Base-by-base conservation (phyloP, 192 early-diverging fungal genomes). In the Coemansia sp. region DNA sequence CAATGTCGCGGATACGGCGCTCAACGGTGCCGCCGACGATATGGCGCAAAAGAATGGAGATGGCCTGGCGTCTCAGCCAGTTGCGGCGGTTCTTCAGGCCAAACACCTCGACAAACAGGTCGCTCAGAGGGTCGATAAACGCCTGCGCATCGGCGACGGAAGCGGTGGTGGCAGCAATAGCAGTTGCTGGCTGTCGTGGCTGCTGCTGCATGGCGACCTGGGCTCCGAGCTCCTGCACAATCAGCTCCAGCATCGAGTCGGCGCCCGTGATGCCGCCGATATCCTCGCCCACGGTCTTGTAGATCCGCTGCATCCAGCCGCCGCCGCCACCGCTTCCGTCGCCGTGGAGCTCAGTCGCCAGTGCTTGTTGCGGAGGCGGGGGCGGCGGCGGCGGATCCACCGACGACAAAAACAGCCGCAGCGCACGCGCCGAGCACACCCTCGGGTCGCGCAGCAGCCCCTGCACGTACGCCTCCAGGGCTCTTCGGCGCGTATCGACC, bases 41-140 rank as follows among this genome's bases (percentile, higher is more conserved):
- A 41, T 95, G 92, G 32, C 96, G 92, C 41, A 98, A 70, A 0
- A 96, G 85, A 12, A 96, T 87, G 2, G 89, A 89, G 12, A 98
- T 87, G 4, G 96, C 94, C 60, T 95, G 90, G 60, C 92, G 83
- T 7, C 95, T 86, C 32, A 96, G 77, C 92, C 92, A 97, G 71
- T 96, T 97, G 70, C 89, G 91, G 39, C 87, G 86, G 56, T 88
- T 90, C 69, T 90, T 89, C 36, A 98, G 79, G n/a, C 96, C 96
- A 84, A 98, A 98, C n/a, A 93, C 65, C 73, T 98, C 94, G 46
- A 94, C 87, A 54, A 98, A 89, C 31, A 96, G 73, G 61, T 96
- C 93, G 60, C 92, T 88, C 8, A 95, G 62, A 11, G 90, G 86
- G 46, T 94, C 94, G 5, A 89, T 85, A 29, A 90, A 88, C 3